Percentiles rank a stretch among this genome's conserved stretches.
Evolutionary conservation across 1,284 basidiomycete species (phyloP).

Genomic region (Mycena citricolor): DNA sequence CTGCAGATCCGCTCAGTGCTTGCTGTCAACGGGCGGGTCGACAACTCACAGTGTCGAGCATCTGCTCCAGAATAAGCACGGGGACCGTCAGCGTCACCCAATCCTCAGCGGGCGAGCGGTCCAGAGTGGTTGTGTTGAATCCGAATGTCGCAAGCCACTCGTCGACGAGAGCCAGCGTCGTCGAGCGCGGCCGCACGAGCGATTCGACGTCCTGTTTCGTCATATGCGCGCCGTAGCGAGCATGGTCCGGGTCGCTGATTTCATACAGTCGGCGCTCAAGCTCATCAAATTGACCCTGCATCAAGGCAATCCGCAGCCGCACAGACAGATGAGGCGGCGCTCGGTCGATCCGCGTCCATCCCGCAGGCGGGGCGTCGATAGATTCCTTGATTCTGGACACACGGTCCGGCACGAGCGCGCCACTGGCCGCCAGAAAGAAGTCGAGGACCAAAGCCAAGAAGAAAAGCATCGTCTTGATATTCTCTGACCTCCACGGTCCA

Average conservation of each 20-base stretch:
- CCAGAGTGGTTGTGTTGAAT: slow-evolving; percentile 44
- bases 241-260: slow-evolving; percentile 62
- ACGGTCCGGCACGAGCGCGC: too few species aligned
- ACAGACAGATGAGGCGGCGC: slow-evolving; percentile 51
- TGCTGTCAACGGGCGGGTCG: neutral
- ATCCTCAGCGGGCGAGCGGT: slow-evolving; percentile 62
- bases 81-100: slow-evolving; percentile 67
- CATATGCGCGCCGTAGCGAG: slow-evolving; percentile 66
- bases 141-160: slow-evolving; percentile 65
- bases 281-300: slow-evolving; percentile 59
- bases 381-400: slow-evolving; percentile 40
- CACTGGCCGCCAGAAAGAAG: too few species aligned
- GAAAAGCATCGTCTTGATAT: slow-evolving; percentile 9
- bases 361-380: slow-evolving; percentile 41
- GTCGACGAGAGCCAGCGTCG: slow-evolving; percentile 53
- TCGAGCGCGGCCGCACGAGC: slow-evolving; percentile 56
- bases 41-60: slow-evolving; percentile 62
- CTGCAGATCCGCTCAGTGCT: slow-evolving; percentile 34
- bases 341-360: slow-evolving; percentile 47
- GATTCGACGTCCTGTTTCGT: slow-evolving; percentile 63
- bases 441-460: slow-evolving; percentile 6
- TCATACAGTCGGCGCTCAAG: slow-evolving; percentile 66
- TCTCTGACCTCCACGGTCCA: slow-evolving; percentile 6
- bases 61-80: slow-evolving; percentile 59
- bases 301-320: slow-evolving; percentile 62